Percentiles rank a stretch among this genome's conserved stretches.
phyloP scores from a whole-genome alignment of 495 filamentous ascomycete species.

The Penicillium atrosanguineum region DNA sequence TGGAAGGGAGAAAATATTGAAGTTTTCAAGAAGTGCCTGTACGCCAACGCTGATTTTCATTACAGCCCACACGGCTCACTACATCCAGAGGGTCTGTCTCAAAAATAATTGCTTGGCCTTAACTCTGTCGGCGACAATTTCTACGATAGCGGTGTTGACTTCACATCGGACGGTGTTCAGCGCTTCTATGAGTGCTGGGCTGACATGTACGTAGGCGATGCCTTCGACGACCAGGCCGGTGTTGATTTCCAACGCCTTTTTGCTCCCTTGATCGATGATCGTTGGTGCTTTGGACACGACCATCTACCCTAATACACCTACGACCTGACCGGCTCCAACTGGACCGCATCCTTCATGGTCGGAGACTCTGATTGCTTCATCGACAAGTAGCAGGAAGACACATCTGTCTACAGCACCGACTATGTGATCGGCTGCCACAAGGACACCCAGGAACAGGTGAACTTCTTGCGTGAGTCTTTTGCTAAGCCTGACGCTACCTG shows the following conservation, averaged over 20 bases:
- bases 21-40: not conserved
- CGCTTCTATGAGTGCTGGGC: slow-evolving; percentile 22
- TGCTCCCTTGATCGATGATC: slow-evolving; percentile 18
- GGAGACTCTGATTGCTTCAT: slow-evolving; percentile 25
- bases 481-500: slow-evolving; percentile 13
- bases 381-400: slow-evolving; percentile 14
- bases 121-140: slow-evolving; percentile 22
- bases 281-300: slow-evolving; percentile 21
- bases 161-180: slow-evolving; percentile 16
- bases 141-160: slow-evolving; percentile 22
- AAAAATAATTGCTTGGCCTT: slow-evolving; percentile 19
- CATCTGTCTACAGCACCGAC: slow-evolving; percentile 19
- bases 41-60: not conserved
- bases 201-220: slow-evolving; percentile 17
- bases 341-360: slow-evolving; percentile 21
- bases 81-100: slow-evolving; percentile 17
- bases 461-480: slow-evolving; percentile 18
- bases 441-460: slow-evolving; percentile 15
- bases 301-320: slow-evolving; percentile 21
- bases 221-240: slow-evolving; percentile 16
- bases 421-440: slow-evolving; percentile 19
- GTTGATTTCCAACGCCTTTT: slow-evolving; percentile 20
- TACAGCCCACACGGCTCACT: slow-evolving; percentile 12
- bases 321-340: slow-evolving; percentile 18
- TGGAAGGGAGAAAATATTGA: not conserved